Percentiles rank a stretch among this genome's conserved stretches.
Conservation (phyloP, 2,329 filamentous ascomycete species). For the Venturiaceae sp. region DNA sequence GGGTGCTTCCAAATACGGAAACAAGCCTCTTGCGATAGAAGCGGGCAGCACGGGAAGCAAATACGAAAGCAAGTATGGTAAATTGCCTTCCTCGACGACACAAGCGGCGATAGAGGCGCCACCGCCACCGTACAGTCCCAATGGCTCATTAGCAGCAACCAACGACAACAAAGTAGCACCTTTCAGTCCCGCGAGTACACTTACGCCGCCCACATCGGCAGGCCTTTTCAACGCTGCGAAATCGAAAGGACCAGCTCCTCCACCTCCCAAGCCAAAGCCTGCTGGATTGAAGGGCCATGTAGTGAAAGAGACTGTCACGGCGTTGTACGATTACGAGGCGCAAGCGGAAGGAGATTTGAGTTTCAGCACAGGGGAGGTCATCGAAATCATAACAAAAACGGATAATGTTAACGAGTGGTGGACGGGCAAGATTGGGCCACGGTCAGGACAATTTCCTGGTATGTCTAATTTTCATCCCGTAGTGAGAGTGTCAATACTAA, state of each 20-base stretch:
- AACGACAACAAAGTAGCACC: not conserved
- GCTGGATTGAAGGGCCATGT: slow-evolving; percentile 57
- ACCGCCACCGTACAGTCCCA: not conserved
- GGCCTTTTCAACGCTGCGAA: slow-evolving; percentile 28
- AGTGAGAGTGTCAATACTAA: slow-evolving; percentile 12
- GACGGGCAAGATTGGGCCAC: slow-evolving; percentile 70
- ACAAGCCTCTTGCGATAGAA: slow-evolving; percentile 23
- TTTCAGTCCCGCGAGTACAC: not conserved
- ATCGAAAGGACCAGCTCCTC: slow-evolving; percentile 37
- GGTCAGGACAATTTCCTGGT: slow-evolving; percentile 93
- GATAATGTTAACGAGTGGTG: slow-evolving; percentile 96
- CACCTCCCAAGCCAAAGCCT: slow-evolving; percentile 53
- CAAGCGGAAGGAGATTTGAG: slow-evolving; percentile 91
- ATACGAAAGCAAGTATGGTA: slow-evolving; percentile 18
- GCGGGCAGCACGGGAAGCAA: slow-evolving; percentile 18
- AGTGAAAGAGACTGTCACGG: slow-evolving; percentile 69
- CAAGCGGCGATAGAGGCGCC: slow-evolving; percentile 24
- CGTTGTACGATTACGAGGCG: slow-evolving; percentile 91
- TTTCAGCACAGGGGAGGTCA: slow-evolving; percentile 78
- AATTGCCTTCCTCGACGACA: slow-evolving; percentile 8
- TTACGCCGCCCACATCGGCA: not conserved
- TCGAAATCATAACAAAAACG: slow-evolving; percentile 79
- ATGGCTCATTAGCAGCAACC: not conserved
- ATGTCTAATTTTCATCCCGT: slow-evolving; percentile 24
- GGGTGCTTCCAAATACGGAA: slow-evolving; percentile 25